phyloP scores from a whole-genome alignment of 1,284 basidiomycete species.

The Thelephora terrestris region DNA sequence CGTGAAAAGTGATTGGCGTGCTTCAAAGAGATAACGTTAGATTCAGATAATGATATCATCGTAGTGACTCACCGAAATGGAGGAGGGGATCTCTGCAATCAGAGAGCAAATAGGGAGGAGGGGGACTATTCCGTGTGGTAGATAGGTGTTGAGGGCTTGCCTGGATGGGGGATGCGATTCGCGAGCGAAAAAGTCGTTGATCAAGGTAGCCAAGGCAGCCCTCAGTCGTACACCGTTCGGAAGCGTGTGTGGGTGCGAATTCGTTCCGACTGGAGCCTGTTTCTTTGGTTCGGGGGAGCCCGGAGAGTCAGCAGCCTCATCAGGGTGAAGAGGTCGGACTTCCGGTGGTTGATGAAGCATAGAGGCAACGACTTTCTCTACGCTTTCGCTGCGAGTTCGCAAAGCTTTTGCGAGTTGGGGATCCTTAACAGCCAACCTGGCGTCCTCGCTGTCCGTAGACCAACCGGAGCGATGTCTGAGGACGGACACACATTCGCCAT shows the following conservation, averaged over 20 bases:
- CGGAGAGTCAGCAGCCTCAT: constrained; percentile 30
- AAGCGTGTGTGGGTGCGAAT: constrained; percentile 44
- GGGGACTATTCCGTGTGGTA: constrained; percentile 15
- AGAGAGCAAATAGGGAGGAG: constrained; percentile 27
- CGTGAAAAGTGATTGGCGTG: not conserved
- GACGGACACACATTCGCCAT: constrained; percentile 46
- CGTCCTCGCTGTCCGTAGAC: constrained; percentile 49
- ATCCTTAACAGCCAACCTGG: constrained; percentile 45
- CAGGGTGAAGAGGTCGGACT: constrained; percentile 21
- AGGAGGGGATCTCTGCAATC: not conserved
- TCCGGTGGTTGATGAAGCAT: constrained; percentile 69
- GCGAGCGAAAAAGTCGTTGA: constrained; percentile 72
- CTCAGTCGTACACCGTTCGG: constrained; percentile 75
- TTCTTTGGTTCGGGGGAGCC: constrained; percentile 33
- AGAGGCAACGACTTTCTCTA: constrained; percentile 68
- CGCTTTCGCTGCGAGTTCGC: constrained; percentile 59
- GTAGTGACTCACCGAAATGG: constrained; percentile 5
- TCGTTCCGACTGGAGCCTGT: constrained; percentile 13
- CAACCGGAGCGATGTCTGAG: constrained; percentile 44
- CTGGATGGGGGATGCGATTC: constrained; percentile 36
- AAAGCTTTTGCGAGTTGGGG: constrained; percentile 49
- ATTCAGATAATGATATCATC: not conserved
- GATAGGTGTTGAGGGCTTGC: constrained; percentile 3
- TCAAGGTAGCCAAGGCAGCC: constrained; percentile 56
- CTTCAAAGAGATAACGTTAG: not conserved